Base-by-base conservation (phyloP, 2,329 filamentous ascomycete species). In the Fusarium coffeatum region DNA sequence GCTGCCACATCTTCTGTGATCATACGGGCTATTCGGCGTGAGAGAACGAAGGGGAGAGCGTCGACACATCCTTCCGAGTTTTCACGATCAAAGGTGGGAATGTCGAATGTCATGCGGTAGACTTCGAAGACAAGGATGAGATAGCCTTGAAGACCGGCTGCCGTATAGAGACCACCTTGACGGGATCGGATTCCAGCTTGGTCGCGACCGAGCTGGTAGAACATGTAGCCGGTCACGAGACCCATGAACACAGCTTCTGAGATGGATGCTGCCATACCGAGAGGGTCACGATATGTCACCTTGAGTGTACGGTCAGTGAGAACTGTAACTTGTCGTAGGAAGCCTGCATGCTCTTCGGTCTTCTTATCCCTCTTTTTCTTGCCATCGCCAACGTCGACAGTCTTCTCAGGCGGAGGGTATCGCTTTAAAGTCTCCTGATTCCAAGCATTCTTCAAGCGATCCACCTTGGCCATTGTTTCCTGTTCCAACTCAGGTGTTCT, bases 1-100 rank as follows among this genome's bases (percentile, higher is more conserved):
- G 93, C 90, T 0, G 91, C 90, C 1, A 94, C 74, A 74, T 94
- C 92, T 75, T 94, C 92, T 1, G 91, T 88, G 3, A 90, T 83
- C 23, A 93, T 80, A 8, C 91, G 85, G 1, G 92, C 90, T 8
- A 93, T 78, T 27, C 92, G 85, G 43, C 92, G 84, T 20, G 91
- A 93, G 2, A 93, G 75, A 3, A 94, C 83, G 66, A 92, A 94
- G 0, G 90, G 89, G 0, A 91, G 79, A 4, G 92, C 87, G 32
- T 88, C 87, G 20, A 93, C 90, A 22, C 92, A 91, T 6, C 90
- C 89, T 77, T 94, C 92, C 32, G 88, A 89, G 32, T 88, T 86
- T 74, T 94, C 92, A 57, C 92, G 88, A 73, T 95, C 92, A 73
- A 93, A 95, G 0, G 92, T 84, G 27, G 88, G 87, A 16, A 94